Evolutionary conservation across 164 flowering plant species (phyloP), one percentile per base, ranked within the genome.

Genomic region (Vitis vinifera): DNA sequence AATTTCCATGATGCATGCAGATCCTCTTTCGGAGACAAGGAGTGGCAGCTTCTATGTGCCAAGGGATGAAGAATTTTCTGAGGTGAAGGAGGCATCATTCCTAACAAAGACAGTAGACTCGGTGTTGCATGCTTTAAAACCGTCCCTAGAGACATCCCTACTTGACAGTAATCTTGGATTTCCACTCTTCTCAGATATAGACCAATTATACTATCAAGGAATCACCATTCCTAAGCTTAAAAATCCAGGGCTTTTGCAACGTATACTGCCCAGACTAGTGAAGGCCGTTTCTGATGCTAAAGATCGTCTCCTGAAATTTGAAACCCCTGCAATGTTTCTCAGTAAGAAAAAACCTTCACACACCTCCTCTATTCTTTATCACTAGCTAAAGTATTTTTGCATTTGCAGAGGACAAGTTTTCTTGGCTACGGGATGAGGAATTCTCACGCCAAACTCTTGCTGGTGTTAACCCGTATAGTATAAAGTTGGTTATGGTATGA

Each of bases 371-470:
- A 27, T 52, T 31, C 6, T 31, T 58, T 52, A 57, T 31, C 51
- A 31, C 68, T 12, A 31, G 8, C 48, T 50, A 9, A 58, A 3
- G 12, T 12, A 19, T 62, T 31, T 16, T 56, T 37, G 11, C 0
- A n/a, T 48, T 64, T 68, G 69, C 72, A 88, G 87, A 85, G 57
- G 86, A 88, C 58, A 78, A 55, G 15, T 83, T 85, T 63, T 65
- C 79, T 19, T 88, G 88, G 89, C 44, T 81, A 13, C 72, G 76
- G 53, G 86, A 83, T 68, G 84, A 75, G 31, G 86, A 81, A 70
- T 86, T 85, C 31, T 71, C 71, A 59, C 77, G 89, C 11, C 84
- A 80, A 72, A 81, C 78, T 27, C 81, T 88, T 65, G 88, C 91
- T 15, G 89, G 91, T 29, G 47, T 86, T 14, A 88, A 86, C 67